Base-by-base conservation (phyloP, 2,329 filamentous ascomycete species). In the Didymellaceae sp. region DNA sequence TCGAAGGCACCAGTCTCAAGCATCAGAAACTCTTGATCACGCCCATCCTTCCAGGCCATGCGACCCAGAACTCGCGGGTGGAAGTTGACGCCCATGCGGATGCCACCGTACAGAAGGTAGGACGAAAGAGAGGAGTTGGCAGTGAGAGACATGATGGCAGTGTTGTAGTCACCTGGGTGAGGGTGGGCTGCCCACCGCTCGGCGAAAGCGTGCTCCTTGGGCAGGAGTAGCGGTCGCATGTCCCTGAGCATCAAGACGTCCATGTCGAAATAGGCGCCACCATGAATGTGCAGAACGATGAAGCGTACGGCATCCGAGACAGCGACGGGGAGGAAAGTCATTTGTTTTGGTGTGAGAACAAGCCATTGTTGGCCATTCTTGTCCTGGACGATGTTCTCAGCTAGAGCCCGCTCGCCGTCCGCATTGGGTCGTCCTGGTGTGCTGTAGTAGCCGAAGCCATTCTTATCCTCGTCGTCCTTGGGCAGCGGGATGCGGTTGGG, bases 31-130 rank as follows among this genome's bases (percentile, higher is more conserved):
- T 83, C 80, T 4, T 77, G 74, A 46, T 81, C 80, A 37, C 79
- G 74, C 3, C 75, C 75, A 52, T 83, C 81, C 58, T 82, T 82
- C 71, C 80, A 81, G 2, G 80, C 78, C 78, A 83, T 82, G 37
- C 80, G 76, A 2, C 81, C 80, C 18, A 83, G 75, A 5, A 83
- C 77, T 14, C 79, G 74, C 1, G 81, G 81, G 48, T 83, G 81
- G 63, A 82, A 83, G 54, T 83, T 83, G 52, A 83, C 73, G 2
- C 80, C 80, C 81, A 83, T 83, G 39, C 81, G 73, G 8, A 83
- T 80, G 24, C 80, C 81, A 25, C 81, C 81, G 31, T 80, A 78
- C 16, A 83, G 71, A 2, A 83, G 72, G 54, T 83, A 82, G 0
- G 79, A 80, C 0, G 80, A 82, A 1, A 83, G 71, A 2, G 78